Conservation (phyloP, 2,329 filamentous ascomycete species). For the Aspergillus ustus region DNA sequence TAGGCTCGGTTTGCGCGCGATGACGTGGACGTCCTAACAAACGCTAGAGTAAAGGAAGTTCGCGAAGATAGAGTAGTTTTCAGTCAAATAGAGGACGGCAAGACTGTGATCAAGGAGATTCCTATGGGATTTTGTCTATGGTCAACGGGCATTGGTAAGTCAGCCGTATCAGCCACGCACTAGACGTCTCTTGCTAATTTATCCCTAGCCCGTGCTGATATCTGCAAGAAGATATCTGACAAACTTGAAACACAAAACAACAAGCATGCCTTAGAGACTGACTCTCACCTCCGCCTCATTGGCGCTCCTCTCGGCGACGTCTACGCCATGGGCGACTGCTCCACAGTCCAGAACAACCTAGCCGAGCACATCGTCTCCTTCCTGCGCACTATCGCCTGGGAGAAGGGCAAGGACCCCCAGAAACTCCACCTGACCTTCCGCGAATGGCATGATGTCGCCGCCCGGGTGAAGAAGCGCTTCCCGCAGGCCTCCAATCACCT, state of each 20-base stretch:
- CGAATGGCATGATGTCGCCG: conserved; percentile 86
- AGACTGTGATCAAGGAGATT: conserved; percentile 83
- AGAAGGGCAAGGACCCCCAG: conserved; percentile 87
- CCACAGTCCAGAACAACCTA: conserved; percentile 96
- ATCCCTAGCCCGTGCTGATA: conserved; percentile 69
- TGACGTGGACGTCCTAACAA: conserved; percentile 87
- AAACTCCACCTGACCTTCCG: conserved; percentile 82
- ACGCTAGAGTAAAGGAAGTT: conserved; percentile 91
- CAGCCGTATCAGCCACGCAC: neutral
- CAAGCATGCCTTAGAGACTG: conserved; percentile 88
- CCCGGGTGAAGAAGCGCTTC: conserved; percentile 83
- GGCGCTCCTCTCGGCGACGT: conserved; percentile 91
- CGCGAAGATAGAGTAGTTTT: conserved; percentile 83
- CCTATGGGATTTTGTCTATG: conserved; percentile 96
- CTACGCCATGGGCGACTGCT: conserved; percentile 94
- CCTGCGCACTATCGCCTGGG: conserved; percentile 86
- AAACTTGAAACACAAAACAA: conserved; percentile 83
- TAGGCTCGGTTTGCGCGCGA: conserved; percentile 83
- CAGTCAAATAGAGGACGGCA: conserved; percentile 78
- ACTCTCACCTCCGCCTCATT: conserved; percentile 86
- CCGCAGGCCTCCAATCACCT: conserved; percentile 89
- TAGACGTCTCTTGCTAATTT: conserved; percentile 15
- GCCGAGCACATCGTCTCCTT: conserved; percentile 90
- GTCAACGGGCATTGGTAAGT: conserved; percentile 82
- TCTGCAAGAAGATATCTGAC: conserved; percentile 76